Evolutionary conservation across 129 eudicot species (phyloP).

Genomic region (Flaveria sonorensis): DNA sequence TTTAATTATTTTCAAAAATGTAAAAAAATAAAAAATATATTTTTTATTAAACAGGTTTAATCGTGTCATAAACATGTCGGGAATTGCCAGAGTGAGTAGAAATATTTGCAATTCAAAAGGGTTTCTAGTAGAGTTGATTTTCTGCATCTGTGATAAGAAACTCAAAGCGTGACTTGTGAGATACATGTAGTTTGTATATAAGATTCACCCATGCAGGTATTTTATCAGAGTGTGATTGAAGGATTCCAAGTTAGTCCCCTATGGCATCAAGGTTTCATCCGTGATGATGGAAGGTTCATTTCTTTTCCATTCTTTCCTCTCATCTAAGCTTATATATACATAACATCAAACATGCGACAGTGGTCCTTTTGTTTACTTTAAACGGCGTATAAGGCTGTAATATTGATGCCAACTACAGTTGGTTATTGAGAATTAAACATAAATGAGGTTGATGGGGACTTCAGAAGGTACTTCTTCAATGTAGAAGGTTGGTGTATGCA

Average conservation of each 20-base stretch:
- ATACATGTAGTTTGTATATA: constrained; percentile 5
- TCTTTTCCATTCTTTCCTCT: constrained; percentile 29
- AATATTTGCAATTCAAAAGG: constrained; percentile 10
- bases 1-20: no score
- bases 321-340: neutral
- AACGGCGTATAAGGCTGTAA: constrained; percentile 1
- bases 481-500: neutral
- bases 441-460: neutral
- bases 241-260: constrained; percentile 97
- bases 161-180: neutral
- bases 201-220: constrained; percentile 53
- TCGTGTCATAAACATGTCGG: no score
- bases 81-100: no score
- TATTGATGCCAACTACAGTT: constrained; percentile 5
- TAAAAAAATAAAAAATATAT: no score
- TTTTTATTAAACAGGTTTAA: no score
- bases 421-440: neutral
- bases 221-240: constrained; percentile 66
- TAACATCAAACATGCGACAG: neutral
- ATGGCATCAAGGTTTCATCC: constrained; percentile 92
- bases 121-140: neutral
- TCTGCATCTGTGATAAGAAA: constrained; percentile 11
- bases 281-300: constrained; percentile 88
- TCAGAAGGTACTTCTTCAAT: neutral
- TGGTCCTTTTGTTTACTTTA: constrained; percentile 7